Conservation (phyloP, 2,329 filamentous ascomycete genomes). For the Alternaria postmessia region DNA sequence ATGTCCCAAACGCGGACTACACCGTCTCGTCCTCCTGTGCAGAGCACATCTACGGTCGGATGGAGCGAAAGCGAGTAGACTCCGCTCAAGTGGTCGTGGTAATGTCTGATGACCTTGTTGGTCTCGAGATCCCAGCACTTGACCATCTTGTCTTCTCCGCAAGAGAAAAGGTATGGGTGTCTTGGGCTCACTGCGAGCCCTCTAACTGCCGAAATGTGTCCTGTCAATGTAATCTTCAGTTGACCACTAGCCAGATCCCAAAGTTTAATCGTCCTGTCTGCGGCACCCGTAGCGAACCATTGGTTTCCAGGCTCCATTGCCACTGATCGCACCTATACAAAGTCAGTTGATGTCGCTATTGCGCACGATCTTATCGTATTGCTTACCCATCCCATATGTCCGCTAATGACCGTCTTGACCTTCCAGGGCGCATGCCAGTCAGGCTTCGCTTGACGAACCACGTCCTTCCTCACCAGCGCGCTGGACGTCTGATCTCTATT, state of each 20-base stretch:
- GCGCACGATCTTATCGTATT: neutral
- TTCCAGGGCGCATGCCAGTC: conserved; percentile 99
- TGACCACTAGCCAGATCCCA: conserved; percentile 90
- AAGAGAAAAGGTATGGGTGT: conserved; percentile 97
- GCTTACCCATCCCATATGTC: conserved; percentile 90
- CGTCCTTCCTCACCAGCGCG: conserved; percentile 69
- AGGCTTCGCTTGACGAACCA: conserved; percentile 75
- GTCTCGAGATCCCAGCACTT: conserved; percentile 99
- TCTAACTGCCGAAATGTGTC: conserved; percentile 42
- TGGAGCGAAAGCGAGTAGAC: conserved; percentile 95
- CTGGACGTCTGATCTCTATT: conserved; percentile 61
- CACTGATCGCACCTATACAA: conserved; percentile 73
- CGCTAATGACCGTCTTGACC: conserved; percentile 94
- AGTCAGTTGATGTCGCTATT: neutral
- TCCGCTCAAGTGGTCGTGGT: conserved; percentile 94
- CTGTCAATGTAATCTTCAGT: conserved; percentile 41
- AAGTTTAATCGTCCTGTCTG: conserved; percentile 91
- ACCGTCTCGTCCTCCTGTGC: conserved; percentile 93
- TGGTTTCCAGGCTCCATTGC: conserved; percentile 96
- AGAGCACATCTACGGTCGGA: conserved; percentile 91
- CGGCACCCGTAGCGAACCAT: conserved; percentile 96
- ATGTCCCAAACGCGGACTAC: conserved; percentile 98
- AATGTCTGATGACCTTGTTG: conserved; percentile 89
- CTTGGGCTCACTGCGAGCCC: conserved; percentile 90
- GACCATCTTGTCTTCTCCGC: conserved; percentile 99